A percentile compares a stretch with the other conserved stretches of the same genome.
These are phyloP conservation scores for Cryptococcus sp. DNA, from an alignment of 1,284 basidiomycete genomes.

Conservation along the genomic window DNA sequence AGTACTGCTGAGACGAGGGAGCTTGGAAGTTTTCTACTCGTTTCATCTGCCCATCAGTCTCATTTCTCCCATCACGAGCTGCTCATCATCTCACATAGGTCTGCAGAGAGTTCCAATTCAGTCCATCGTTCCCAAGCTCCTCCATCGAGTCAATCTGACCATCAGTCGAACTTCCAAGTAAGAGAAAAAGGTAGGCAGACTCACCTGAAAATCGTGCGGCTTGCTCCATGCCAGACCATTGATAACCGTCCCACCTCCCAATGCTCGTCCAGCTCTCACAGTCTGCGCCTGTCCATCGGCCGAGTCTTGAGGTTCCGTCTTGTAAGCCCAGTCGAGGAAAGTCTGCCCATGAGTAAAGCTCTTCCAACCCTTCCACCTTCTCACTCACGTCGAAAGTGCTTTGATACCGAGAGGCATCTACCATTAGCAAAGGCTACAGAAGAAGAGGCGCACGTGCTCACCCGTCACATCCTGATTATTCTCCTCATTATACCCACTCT, in stretches of 20 bases:
- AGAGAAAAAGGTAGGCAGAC: not conserved
- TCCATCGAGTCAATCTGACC: constrained; percentile 32
- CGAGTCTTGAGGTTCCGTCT: constrained; percentile 29
- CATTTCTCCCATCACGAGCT: no score
- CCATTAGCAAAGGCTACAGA: not conserved
- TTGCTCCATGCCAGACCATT: constrained; percentile 45
- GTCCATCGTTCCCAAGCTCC: constrained; percentile 30
- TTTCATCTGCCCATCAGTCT: constrained; percentile 36
- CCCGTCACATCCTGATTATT: constrained; percentile 22
- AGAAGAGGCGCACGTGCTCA: constrained; percentile 4
- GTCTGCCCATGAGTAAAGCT: constrained; percentile 11
- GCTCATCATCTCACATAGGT: constrained; percentile 20
- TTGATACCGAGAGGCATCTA: constrained; percentile 19
- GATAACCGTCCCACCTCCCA: constrained; percentile 43
- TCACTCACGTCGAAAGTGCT: constrained; percentile 21
- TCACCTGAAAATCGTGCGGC: constrained; percentile 31
- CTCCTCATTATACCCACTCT: constrained; percentile 34
- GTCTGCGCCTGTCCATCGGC: constrained; percentile 20
- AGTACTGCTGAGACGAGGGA: constrained; percentile 15
- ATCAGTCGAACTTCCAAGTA: not conserved
- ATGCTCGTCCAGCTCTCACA: constrained; percentile 21
- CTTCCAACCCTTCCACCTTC: not conserved
- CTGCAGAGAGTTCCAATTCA: constrained; percentile 36
- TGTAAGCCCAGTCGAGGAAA: constrained; percentile 36
- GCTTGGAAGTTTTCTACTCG: constrained; percentile 26